A percentile compares a stretch with the other conserved stretches of the same genome.
These are phyloP conservation scores for Hibiscus trionum DNA, from an alignment of 345 rosid species.

Conservation along the genomic window DNA sequence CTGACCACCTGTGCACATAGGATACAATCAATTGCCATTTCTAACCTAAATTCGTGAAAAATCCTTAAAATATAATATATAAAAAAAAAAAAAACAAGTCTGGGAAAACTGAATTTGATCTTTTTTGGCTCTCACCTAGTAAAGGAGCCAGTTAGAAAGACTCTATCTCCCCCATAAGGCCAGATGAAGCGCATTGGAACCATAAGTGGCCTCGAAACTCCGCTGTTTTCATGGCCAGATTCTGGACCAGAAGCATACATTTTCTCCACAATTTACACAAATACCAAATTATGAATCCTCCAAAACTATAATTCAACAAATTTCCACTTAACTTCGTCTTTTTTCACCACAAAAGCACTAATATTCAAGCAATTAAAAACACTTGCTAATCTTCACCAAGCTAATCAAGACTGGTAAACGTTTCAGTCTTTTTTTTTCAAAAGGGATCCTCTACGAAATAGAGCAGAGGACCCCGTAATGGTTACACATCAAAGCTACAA, in stretches of 20 bases:
- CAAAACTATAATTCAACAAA: constrained; percentile 13
- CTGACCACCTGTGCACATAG: constrained; percentile 54
- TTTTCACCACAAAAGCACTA: neutral
- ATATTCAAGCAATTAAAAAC: neutral
- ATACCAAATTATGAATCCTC: constrained; percentile 25
- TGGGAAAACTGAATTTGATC: neutral
- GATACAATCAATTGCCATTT: constrained; percentile 8
- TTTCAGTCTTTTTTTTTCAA: constrained; percentile 9
- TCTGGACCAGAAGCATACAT: constrained; percentile 62
- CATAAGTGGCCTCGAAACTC: constrained; percentile 31
- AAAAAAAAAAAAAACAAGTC: neutral
- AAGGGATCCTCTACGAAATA: constrained; percentile 50
- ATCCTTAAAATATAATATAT: neutral
- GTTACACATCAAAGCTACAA: constrained; percentile 43
- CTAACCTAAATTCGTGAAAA: neutral
- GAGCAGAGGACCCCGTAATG: constrained; percentile 54
- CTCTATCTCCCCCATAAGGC: constrained; percentile 80
- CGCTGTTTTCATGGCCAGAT: constrained; percentile 37
- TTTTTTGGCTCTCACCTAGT: constrained; percentile 43
- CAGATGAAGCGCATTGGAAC: constrained; percentile 61
- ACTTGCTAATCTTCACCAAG: constrained; percentile 8
- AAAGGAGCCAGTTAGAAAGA: constrained; percentile 62
- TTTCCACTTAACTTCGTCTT: constrained; percentile 10
- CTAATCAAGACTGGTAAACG: constrained; percentile 6
- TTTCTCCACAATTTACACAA: constrained; percentile 29